phyloP scores from a whole-genome alignment of 805 yeast genomes.

The Saccharomycopsis sp. region DNA sequence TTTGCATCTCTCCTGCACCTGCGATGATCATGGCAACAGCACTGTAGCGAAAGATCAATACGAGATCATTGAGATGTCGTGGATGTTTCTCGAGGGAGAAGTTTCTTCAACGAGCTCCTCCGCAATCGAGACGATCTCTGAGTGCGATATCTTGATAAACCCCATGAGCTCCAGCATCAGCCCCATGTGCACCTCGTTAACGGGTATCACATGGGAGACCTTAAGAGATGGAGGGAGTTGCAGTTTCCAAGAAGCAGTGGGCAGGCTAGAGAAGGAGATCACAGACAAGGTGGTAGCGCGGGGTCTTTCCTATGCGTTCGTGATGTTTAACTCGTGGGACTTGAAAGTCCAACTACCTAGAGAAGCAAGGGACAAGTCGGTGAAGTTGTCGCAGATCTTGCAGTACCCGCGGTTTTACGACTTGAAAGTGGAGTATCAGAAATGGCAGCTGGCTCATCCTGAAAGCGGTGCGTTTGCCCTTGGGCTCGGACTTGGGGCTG shows the following conservation, averaged over 20 bases:
- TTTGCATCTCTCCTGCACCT: slow-evolving; percentile 53
- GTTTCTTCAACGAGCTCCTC: slow-evolving; percentile 35
- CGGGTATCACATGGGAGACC: slow-evolving; percentile 52
- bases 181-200: slow-evolving; percentile 40
- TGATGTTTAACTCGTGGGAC: slow-evolving; percentile 58
- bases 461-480: slow-evolving; percentile 32
- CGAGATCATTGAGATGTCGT: slow-evolving; percentile 59
- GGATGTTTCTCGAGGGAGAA: slow-evolving; percentile 51
- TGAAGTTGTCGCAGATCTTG: slow-evolving; percentile 62
- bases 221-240: slow-evolving; percentile 42
- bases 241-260: slow-evolving; percentile 55
- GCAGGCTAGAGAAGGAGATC: slow-evolving; percentile 28
- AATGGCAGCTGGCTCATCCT: slow-evolving; percentile 62
- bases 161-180: slow-evolving; percentile 64
- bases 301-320: slow-evolving; percentile 29
- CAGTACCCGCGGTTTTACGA: slow-evolving; percentile 74
- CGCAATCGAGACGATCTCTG: slow-evolving; percentile 9
- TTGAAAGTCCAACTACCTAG: slow-evolving; percentile 69
- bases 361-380: slow-evolving; percentile 70
- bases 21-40: slow-evolving; percentile 53
- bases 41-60: slow-evolving; percentile 52
- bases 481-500: too few species aligned
- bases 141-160: slow-evolving; percentile 42
- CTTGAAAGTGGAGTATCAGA: slow-evolving; percentile 59
- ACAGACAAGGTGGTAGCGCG: background rate